phyloP scores from a whole-genome alignment of 257 asterid genomes.

The Marsdenia floribunda region DNA sequence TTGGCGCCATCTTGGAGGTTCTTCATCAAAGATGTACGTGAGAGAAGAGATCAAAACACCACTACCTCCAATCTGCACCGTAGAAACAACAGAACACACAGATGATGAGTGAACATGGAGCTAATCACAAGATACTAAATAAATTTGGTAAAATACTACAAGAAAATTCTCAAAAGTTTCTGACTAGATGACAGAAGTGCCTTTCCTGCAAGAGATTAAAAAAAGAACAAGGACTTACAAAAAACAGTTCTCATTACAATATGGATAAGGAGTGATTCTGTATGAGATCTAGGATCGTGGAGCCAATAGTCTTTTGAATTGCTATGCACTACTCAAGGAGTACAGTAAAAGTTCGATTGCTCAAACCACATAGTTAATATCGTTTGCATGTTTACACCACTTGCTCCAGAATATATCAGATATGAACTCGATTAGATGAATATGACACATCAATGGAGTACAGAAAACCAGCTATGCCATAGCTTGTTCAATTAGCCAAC shows the following conservation, averaged over 20 bases:
- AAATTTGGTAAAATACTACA: not conserved
- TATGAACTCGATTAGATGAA: not conserved
- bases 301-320: not conserved
- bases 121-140: not conserved
- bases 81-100: not conserved
- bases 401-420: not conserved
- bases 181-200: not conserved
- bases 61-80: constrained; percentile 92
- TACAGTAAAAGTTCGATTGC: not conserved
- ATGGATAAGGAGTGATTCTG: not conserved
- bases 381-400: not conserved
- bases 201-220: not conserved
- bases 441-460: not conserved
- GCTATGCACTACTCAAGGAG: not conserved
- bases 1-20: constrained; percentile 93
- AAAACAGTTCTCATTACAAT: not conserved
- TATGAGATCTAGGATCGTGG: not conserved
- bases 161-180: not conserved
- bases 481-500: not conserved
- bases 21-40: constrained; percentile 94
- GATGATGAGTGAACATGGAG: not conserved
- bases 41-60: constrained; percentile 89
- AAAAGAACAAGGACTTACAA: not conserved
- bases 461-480: not conserved
- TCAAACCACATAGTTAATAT: not conserved